These are phyloP conservation scores for Primulina tabacum DNA, from an alignment of 257 asterid genomes.

Conservation along the genomic window DNA sequence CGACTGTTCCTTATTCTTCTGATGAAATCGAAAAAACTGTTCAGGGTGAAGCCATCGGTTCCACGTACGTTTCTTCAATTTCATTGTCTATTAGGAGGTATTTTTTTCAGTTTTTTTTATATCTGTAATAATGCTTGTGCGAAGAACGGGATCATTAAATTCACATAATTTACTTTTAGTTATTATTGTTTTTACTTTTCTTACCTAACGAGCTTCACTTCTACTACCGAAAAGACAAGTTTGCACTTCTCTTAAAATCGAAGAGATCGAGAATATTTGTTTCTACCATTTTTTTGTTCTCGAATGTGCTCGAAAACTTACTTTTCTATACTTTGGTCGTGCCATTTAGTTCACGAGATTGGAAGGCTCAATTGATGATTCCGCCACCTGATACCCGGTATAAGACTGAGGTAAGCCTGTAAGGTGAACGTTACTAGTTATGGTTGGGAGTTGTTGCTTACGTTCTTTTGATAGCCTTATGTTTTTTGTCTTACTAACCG, in stretches of 20 bases:
- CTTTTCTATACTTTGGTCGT: background rate
- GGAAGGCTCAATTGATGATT: slow-evolving; percentile 22
- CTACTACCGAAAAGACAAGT: background rate
- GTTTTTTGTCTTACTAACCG: background rate
- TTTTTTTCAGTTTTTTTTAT: background rate
- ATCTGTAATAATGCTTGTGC: background rate
- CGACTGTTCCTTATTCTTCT: slow-evolving; percentile 31
- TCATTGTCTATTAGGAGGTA: background rate
- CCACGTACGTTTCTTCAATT: slow-evolving; percentile 31
- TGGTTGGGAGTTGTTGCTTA: background rate
- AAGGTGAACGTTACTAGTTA: background rate
- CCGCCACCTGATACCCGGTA: slow-evolving; percentile 21
- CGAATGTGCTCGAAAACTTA: background rate
- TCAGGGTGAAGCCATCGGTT: slow-evolving; percentile 50
- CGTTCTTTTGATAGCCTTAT: background rate
- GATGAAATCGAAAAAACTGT: slow-evolving; percentile 53
- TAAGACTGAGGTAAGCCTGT: slow-evolving; percentile 21
- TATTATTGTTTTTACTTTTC: background rate
- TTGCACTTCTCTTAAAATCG: background rate
- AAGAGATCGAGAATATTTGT: background rate
- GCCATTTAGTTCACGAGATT: slow-evolving; percentile 29
- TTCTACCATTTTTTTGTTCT: background rate
- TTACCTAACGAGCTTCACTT: background rate
- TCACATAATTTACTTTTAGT: background rate
- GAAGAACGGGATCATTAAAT: background rate